Base-by-base conservation (phyloP, 768 basidiomycete species). In the Suillus cothurnatus region DNA sequence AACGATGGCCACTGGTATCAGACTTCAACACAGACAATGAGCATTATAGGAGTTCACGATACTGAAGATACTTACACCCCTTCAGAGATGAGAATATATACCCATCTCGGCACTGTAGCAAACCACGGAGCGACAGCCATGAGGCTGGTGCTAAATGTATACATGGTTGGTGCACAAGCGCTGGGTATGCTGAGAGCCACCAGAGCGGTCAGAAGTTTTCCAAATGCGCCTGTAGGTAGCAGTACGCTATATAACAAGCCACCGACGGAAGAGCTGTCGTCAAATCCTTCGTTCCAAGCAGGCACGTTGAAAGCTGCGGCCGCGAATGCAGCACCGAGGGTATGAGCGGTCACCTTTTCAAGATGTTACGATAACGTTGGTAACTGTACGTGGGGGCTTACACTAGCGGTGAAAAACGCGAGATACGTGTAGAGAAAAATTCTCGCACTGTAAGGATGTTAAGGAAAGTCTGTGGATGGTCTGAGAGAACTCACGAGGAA, bases 81-180 rank as follows among this genome's bases (percentile, higher is more conserved):
- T 49, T 77, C 80, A 11, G 82, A 81, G 39, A 85, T 61, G 56
- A 85, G 62, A n/a, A 81, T 76, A 61, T 81, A 82, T 8, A 85
- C 74, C 76, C 81, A 85, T 41, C 84, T 78, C 6, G 84, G 84
- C 23, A 84, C 73, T 41, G 72, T 65, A 39, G 72, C 67, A 55
- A 80, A 77, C 68, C 72, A 73, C 11, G 65, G 65, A 7, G 73
- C 69, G 19, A 81, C 66, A 12, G 80, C 71, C 81, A 82, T 81
- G 62, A 82, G 72, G 52, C 81, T 82, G 23, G 84, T 81, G 23
- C 80, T 78, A 69, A 82, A 84, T 15, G 82, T 82, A 71, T 88
- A 88, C 78, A 88, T 85, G 45, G 85, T 85, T 0, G 86, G 86
- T 2, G 85, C 85, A 45, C 84, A 82, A 57, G 86, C 86, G 65